Conservation (phyloP, 2,329 filamentous ascomycete genomes). For the Atkinsonella texensis region DNA sequence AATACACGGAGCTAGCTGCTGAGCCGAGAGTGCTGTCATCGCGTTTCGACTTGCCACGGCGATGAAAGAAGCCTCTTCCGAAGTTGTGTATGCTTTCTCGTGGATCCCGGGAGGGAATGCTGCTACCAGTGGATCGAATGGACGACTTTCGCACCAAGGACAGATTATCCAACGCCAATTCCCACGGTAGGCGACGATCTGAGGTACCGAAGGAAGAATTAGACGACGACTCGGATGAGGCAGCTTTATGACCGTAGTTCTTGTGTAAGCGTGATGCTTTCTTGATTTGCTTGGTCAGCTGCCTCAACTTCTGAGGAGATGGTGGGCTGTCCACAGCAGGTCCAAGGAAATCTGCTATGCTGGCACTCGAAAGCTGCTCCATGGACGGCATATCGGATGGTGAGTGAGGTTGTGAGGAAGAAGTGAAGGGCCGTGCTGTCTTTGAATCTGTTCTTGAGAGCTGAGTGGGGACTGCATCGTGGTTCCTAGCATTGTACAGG, state of each 20-base stretch:
- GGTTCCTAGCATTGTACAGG: conserved; percentile 14
- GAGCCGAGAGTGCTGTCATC: conserved; percentile 38
- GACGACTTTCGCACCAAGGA: conserved; percentile 45
- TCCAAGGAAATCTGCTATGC: conserved; percentile 35
- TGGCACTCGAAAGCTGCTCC: conserved; percentile 9
- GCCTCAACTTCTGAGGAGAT: conserved; percentile 46
- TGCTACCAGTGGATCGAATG: conserved; percentile 40
- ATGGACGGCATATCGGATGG: conserved; percentile 10
- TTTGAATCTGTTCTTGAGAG: conserved; percentile 5
- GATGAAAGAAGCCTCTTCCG: conserved; percentile 46
- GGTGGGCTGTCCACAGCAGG: conserved; percentile 49
- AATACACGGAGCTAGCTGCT: conserved; percentile 36
- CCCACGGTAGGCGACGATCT: conserved; percentile 36
- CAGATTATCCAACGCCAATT: conserved; percentile 34
- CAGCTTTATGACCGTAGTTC: conserved; percentile 21
- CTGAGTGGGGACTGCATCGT: conserved; percentile 10
- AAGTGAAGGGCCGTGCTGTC: conserved; percentile 4
- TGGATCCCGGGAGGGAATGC: conserved; percentile 39
- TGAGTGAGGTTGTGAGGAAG: conserved; percentile 6
- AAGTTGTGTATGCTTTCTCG: conserved; percentile 49
- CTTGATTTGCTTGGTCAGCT: conserved; percentile 47
- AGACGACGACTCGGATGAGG: conserved; percentile 45
- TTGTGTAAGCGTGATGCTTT: conserved; percentile 32
- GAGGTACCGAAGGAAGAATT: conserved; percentile 29
- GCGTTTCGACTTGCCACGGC: conserved; percentile 36